phyloP scores from a whole-genome alignment of 805 yeast species.

The Candida suzukii region DNA sequence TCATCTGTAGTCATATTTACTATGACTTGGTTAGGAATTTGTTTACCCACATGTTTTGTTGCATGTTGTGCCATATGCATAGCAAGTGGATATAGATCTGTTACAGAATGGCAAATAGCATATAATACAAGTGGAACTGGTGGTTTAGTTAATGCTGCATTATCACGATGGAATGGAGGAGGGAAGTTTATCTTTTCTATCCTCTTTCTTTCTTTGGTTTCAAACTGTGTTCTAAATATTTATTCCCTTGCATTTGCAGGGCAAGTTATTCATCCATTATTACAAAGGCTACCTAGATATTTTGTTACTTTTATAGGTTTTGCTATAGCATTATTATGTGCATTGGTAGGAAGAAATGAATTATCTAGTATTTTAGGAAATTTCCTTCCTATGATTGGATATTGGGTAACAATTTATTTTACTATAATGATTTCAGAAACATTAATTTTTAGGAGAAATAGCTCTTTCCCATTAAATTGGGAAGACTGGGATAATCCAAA shows the following conservation, averaged over 20 bases:
- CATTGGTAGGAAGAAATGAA: constrained; percentile 61
- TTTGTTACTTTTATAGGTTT: constrained; percentile 54
- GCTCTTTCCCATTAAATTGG: constrained; percentile 50
- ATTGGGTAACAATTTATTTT: constrained; percentile 74
- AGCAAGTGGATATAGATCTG: constrained; percentile 47
- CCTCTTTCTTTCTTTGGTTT: constrained; percentile 56
- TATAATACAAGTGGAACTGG: constrained; percentile 59
- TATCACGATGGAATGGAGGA: constrained; percentile 56
- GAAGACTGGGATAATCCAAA: constrained; percentile 53
- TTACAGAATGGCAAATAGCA: constrained; percentile 45
- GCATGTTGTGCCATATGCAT: constrained; percentile 55
- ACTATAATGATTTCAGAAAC: constrained; percentile 58
- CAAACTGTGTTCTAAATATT: constrained; percentile 70
- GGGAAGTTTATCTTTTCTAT: constrained; percentile 63
- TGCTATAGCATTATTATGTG: constrained; percentile 49
- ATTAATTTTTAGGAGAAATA: constrained; percentile 44
- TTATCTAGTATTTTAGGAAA: constrained; percentile 62
- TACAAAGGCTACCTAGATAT: constrained; percentile 63
- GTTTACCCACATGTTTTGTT: constrained; percentile 62
- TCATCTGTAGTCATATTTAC: constrained; percentile 43
- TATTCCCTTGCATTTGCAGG: constrained; percentile 67
- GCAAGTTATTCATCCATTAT: constrained; percentile 41
- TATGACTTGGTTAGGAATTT: constrained; percentile 54
- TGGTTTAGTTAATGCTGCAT: constrained; percentile 55
- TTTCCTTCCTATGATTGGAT: constrained; percentile 77